These are phyloP conservation scores for Cryphonectria japonica DNA, from an alignment of 2,329 filamentous ascomycete genomes.

Conservation along the genomic window DNA sequence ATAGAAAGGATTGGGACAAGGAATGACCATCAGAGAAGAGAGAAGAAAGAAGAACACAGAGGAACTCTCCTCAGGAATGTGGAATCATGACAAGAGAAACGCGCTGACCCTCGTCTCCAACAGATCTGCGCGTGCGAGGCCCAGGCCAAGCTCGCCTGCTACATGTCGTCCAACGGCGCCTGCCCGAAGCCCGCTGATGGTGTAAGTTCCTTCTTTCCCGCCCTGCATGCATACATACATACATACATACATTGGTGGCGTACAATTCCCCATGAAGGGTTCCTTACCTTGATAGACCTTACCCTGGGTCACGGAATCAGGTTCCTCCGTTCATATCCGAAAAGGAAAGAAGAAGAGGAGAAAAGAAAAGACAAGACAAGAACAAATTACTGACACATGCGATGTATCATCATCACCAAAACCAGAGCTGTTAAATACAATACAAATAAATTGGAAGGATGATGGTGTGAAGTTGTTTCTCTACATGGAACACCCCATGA, in stretches of 20 bases:
- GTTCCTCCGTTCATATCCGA: background rate
- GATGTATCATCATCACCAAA: background rate
- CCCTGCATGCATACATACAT: background rate
- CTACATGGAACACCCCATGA: no score
- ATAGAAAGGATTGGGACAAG: no score
- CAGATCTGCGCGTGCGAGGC: slow-evolving; percentile 30
- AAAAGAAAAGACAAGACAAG: background rate
- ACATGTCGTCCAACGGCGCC: slow-evolving; percentile 29
- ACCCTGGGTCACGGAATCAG: background rate
- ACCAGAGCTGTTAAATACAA: background rate
- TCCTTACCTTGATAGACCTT: no score
- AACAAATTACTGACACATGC: background rate
- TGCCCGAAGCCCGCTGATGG: slow-evolving; percentile 30
- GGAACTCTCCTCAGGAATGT: background rate
- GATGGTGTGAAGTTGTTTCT: no score
- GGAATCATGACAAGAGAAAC: background rate
- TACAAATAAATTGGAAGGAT: background rate
- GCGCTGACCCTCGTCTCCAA: background rate
- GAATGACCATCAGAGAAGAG: no score
- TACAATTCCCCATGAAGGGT: background rate
- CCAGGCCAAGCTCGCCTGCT: slow-evolving; percentile 30
- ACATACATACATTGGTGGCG: background rate
- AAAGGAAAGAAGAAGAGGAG: background rate
- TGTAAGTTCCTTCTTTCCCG: slow-evolving; percentile 22
- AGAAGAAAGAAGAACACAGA: background rate